A percentile compares a stretch with the other conserved stretches of the same genome.
Evolutionary conservation across 2,329 filamentous ascomycete species (phyloP).

Genomic region (Trichoderma arundinaceum): DNA sequence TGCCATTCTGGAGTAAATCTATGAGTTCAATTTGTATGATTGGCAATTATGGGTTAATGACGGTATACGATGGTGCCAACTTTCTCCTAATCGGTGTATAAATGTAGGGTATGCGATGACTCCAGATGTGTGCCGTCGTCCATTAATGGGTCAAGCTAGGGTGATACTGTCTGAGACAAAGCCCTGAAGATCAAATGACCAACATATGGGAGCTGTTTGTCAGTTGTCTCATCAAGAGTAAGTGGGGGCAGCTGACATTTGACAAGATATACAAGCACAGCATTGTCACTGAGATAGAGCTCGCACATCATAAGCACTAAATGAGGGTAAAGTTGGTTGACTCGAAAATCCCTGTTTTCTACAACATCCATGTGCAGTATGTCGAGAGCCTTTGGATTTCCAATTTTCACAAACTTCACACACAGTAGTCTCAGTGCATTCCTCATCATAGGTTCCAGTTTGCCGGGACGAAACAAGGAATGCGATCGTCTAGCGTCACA

Average conservation of each 20-base stretch:
- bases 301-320: too few species aligned
- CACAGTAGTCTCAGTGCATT: neutral
- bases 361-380: too few species aligned
- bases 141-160: neutral
- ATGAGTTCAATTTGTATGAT: too few species aligned
- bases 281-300: too few species aligned
- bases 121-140: neutral
- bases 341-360: too few species aligned
- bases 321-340: too few species aligned
- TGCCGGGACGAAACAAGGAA: neutral
- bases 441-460: neutral
- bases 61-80: too few species aligned
- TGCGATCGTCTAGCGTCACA: neutral
- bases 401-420: neutral
- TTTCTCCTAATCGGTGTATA: too few species aligned
- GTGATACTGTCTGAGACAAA: slow-evolving; percentile 7
- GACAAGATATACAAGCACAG: too few species aligned
- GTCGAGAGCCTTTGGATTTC: neutral
- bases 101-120: too few species aligned
- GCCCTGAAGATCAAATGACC: neutral
- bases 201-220: neutral
- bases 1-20: too few species aligned
- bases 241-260: neutral
- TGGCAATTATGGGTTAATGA: too few species aligned
- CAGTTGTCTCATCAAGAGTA: neutral